Percentiles rank a stretch among this genome's conserved stretches.
Evolutionary conservation across 768 basidiomycete genomes (phyloP).

Genomic region (Amanita exitialis): DNA sequence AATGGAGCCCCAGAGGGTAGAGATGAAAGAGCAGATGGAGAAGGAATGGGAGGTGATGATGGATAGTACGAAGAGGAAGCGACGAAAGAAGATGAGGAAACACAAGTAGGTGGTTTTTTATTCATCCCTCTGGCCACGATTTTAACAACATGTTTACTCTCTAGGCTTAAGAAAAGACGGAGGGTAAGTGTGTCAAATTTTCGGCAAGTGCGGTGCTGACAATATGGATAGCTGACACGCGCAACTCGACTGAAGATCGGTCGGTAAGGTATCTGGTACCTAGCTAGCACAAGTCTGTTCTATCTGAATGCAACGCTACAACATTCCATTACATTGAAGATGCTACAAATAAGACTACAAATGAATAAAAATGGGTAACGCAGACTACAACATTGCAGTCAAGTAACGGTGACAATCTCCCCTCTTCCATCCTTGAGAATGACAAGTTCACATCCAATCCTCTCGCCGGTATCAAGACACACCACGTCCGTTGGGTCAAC

Average conservation of each 20-base stretch:
- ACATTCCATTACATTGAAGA: neutral
- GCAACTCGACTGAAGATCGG: slow-evolving; percentile 24
- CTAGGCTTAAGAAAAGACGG: slow-evolving; percentile 83
- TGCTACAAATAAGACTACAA: neutral
- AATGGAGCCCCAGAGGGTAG: slow-evolving; percentile 37
- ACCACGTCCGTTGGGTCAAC: slow-evolving; percentile 85
- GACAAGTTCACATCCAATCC: slow-evolving; percentile 85
- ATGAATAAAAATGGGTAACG: neutral
- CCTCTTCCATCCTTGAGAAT: slow-evolving; percentile 88
- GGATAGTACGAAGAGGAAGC: slow-evolving; percentile 80
- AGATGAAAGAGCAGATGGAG: slow-evolving; percentile 41
- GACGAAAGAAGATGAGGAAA: slow-evolving; percentile 93
- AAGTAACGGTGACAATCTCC: slow-evolving; percentile 85
- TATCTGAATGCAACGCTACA: neutral
- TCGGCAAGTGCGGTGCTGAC: slow-evolving; percentile 11
- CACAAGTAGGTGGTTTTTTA: slow-evolving; percentile 64
- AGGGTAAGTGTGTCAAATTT: slow-evolving; percentile 43
- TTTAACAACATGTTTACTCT: slow-evolving; percentile 6
- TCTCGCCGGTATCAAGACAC: slow-evolving; percentile 88
- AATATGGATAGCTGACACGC: slow-evolving; percentile 32
- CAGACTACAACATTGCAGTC: slow-evolving; percentile 9
- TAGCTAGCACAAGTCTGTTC: slow-evolving; percentile 3
- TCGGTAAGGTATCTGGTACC: slow-evolving; percentile 13
- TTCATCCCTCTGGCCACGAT: neutral
- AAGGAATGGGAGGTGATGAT: slow-evolving; percentile 59